phyloP scores from a whole-genome alignment of 2,329 filamentous ascomycete species.

The Hypoxylon sp. region DNA sequence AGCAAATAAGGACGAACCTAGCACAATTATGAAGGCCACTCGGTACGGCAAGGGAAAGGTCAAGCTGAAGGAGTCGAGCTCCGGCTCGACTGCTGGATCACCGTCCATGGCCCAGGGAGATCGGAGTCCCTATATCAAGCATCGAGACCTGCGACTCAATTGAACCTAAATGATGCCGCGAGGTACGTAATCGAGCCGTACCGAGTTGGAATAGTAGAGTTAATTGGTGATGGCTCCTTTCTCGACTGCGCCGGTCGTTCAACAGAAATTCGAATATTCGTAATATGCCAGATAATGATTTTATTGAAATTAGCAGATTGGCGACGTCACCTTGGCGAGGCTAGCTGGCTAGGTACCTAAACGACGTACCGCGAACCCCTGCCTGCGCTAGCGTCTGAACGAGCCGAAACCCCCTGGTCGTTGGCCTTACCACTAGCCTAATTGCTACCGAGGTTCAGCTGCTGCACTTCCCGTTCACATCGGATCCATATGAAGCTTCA shows the following conservation, averaged over 20 bases:
- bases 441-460: constrained; percentile 37
- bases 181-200: not conserved
- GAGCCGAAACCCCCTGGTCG: constrained; percentile 22
- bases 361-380: constrained; percentile 23
- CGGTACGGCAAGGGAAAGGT: constrained; percentile 90
- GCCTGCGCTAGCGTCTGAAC: constrained; percentile 13
- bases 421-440: constrained; percentile 11
- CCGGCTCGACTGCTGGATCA: constrained; percentile 76
- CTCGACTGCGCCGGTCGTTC: not conserved
- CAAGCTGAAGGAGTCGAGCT: constrained; percentile 87
- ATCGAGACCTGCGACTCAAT: constrained; percentile 34
- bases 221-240: not conserved
- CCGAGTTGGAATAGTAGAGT: not conserved
- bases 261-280: constrained; percentile 15
- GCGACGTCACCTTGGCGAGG: constrained; percentile 39
- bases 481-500: constrained; percentile 18
- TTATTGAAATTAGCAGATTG: constrained; percentile 23
- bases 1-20: constrained; percentile 67
- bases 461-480: not conserved
- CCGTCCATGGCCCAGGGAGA: constrained; percentile 70
- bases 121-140: constrained; percentile 29
- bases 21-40: constrained; percentile 84
- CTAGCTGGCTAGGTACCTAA: constrained; percentile 9
- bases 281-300: constrained; percentile 39
- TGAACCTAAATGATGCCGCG: not conserved